Conservation (phyloP, 495 filamentous ascomycete species). For the Bathelium albidoporum region DNA sequence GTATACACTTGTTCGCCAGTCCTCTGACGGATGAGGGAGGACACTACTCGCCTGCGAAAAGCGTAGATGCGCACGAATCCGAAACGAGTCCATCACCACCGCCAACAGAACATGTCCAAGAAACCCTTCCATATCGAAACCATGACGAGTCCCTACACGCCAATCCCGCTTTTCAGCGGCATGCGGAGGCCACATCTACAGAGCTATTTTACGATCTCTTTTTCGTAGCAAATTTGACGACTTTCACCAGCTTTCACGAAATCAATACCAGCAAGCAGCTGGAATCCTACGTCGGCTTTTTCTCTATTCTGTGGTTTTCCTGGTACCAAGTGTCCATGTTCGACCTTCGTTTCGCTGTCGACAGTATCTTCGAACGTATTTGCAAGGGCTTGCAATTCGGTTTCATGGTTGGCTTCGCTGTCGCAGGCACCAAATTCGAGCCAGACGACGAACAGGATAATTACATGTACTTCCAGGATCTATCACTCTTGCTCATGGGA, state of each 20-base stretch:
- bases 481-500: constrained; percentile 48
- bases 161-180: no score
- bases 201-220: constrained; percentile 30
- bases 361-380: constrained; percentile 54
- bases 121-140: constrained; percentile 1
- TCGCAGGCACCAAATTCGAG: constrained; percentile 47
- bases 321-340: constrained; percentile 60
- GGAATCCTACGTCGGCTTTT: constrained; percentile 50
- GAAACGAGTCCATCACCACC: not conserved
- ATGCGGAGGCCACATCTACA: constrained; percentile 22
- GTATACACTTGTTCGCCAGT: constrained; percentile 5
- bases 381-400: constrained; percentile 55
- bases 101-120: not conserved
- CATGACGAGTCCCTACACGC: no score
- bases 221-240: constrained; percentile 28
- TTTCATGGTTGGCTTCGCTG: constrained; percentile 54
- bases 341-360: constrained; percentile 58
- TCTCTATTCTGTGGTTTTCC: constrained; percentile 60
- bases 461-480: constrained; percentile 36
- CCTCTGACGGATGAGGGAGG: not conserved
- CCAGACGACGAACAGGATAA: constrained; percentile 36
- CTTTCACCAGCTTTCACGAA: constrained; percentile 23
- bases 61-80: not conserved
- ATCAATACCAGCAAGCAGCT: constrained; percentile 33
- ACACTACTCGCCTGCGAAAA: not conserved